These are phyloP conservation scores for Annona squamosa DNA, from an alignment of 164 flowering plant species.

Conservation along the genomic window DNA sequence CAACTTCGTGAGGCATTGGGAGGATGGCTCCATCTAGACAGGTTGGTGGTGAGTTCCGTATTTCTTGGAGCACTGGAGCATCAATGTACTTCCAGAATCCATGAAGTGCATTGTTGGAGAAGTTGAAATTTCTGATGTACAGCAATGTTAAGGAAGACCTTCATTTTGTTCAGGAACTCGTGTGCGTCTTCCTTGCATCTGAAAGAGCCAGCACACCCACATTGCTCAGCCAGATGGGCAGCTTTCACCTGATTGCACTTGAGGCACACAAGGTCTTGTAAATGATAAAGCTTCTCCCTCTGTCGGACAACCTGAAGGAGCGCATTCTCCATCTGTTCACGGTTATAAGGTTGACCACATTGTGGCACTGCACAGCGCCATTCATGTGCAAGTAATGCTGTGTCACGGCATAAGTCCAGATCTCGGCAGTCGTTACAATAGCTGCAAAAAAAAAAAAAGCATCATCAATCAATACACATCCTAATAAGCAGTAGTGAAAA, in stretches of 20 bases:
- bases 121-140: constrained; percentile 60
- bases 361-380: constrained; percentile 90
- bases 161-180: constrained; percentile 67
- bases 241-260: constrained; percentile 82
- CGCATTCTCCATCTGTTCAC: constrained; percentile 82
- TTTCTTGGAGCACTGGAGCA: not conserved
- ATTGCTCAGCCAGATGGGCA: constrained; percentile 80
- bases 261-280: constrained; percentile 82
- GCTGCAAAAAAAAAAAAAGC: constrained; percentile 34
- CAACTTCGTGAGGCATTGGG: too few species aligned
- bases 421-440: constrained; percentile 94
- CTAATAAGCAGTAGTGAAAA: not conserved
- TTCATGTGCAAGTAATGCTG: constrained; percentile 53
- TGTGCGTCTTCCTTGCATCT: constrained; percentile 66
- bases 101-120: constrained; percentile 62
- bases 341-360: constrained; percentile 88
- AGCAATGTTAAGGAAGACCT: constrained; percentile 58
- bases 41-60: not conserved
- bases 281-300: constrained; percentile 82
- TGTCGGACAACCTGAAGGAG: constrained; percentile 85
- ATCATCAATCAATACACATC: not conserved
- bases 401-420: constrained; percentile 80
- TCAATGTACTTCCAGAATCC: constrained; percentile 58
- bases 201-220: constrained; percentile 78
- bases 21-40: too few species aligned